Base-by-base conservation (phyloP, 2,329 filamentous ascomycete genomes). In the Calonectria montana region DNA sequence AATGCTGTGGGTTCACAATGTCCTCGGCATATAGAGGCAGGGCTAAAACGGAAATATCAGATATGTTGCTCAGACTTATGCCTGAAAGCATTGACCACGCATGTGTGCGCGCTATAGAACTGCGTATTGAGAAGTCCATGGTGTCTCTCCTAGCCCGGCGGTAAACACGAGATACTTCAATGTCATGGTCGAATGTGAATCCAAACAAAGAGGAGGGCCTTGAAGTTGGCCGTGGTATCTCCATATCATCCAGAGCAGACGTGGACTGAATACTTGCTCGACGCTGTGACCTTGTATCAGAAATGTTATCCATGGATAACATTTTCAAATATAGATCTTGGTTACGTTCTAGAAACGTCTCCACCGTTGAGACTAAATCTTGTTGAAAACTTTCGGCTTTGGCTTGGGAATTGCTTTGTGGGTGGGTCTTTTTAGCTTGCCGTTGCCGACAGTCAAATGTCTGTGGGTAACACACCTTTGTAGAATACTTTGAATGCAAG, bases 41-140 rank as follows among this genome's bases (percentile, higher is more conserved):
- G n/a, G 67, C 63, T 2, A 73, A 18, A 13, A 71, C 47, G 1
- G 71, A 73, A 2, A 73, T 61, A 1, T 59, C 21, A 18, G 63
- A 71, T 3, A 73, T 25, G 16, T 68, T 37, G 39, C 67, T 31
- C 4, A 73, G n/a, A 12, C 67, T 73, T 10, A 71, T 47, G 3
- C 64, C 64, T 1, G 71, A 73, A 37, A 68, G 53, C 4, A 68
- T 16, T 0, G 64, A 73, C 71, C 67, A 71, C 13, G 57, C 45
- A 23, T 64, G 27, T 0, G 67, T 47, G 9, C 21, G 35, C 2
- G 57, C 64, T 4, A 71, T 25, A 10, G 71, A 73, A 15, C 67
- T 73, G 10, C 67, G 67, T 9, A 71, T 65, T 0, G 67, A 73
- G 65, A 59, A 68, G 68, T 71, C 71, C 64, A 73, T 65, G 3